Conservation (phyloP, 306 rosid genomes). For the Gastrolobium bilobum region DNA sequence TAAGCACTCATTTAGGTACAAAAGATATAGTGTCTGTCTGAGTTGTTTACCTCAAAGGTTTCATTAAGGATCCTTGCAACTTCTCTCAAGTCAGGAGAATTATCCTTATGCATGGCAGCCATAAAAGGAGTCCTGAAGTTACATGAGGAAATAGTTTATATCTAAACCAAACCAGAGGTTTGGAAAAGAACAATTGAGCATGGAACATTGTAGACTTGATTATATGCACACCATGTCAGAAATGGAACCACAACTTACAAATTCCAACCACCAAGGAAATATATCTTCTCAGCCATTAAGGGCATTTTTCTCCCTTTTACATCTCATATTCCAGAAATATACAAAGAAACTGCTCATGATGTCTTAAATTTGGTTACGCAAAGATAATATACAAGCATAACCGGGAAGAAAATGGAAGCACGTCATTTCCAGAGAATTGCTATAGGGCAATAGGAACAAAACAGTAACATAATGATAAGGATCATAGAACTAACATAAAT, state of each 20-base stretch:
- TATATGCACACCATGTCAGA: background rate
- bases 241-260: background rate
- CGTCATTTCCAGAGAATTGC: too few relatives aligned
- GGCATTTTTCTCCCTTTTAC: background rate
- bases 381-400: background rate
- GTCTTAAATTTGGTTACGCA: background rate
- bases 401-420: background rate
- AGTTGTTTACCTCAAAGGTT: conserved; percentile 66
- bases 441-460: too few relatives aligned
- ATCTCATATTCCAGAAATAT: background rate
- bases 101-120: conserved; percentile 93
- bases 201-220: conserved; percentile 5
- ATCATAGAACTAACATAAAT: background rate
- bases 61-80: conserved; percentile 73
- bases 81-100: conserved; percentile 75
- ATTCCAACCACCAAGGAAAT: conserved; percentile 13
- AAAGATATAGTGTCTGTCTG: background rate
- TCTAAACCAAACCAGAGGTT: conserved; percentile 25
- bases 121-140: conserved; percentile 76
- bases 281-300: conserved; percentile 11
- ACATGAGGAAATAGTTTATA: conserved; percentile 31
- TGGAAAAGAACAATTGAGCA: conserved; percentile 1
- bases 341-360: background rate
- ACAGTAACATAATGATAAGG: conserved; percentile 9
- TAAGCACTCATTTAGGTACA: background rate